Conservation (phyloP, 1,139 yeast species). For the Tardiomyces digboiensis region DNA sequence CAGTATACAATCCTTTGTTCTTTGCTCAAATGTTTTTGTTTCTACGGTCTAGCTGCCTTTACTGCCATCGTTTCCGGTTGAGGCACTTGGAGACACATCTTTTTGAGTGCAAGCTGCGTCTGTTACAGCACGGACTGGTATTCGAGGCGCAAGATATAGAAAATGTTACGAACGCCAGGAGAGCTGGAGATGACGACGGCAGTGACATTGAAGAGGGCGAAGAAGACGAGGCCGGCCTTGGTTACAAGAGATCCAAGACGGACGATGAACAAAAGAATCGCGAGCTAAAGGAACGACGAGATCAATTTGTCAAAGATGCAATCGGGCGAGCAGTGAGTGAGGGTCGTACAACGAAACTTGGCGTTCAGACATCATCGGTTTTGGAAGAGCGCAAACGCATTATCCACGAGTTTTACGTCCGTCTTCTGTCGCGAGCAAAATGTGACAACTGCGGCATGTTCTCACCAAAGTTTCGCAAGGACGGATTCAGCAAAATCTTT, state of each 20-base stretch:
- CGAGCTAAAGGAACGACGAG: constrained; percentile 46
- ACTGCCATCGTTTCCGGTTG: constrained; percentile 80
- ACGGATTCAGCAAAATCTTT: constrained; percentile 87
- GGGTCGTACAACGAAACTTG: constrained; percentile 58
- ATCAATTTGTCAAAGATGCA: constrained; percentile 56
- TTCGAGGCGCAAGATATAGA: constrained; percentile 72
- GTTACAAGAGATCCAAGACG: constrained; percentile 13
- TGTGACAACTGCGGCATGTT: constrained; percentile 97
- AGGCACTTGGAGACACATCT: constrained; percentile 61
- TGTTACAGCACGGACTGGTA: constrained; percentile 83
- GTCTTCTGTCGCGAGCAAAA: constrained; percentile 63
- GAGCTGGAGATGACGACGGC: constrained; percentile 26
- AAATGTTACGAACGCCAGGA: constrained; percentile 36
- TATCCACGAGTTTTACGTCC: constrained; percentile 68
- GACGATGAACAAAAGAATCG: constrained; percentile 19
- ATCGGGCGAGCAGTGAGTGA: constrained; percentile 70
- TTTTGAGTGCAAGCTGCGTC: constrained; percentile 65
- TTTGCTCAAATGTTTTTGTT: constrained; percentile 84
- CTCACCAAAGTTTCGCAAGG: constrained; percentile 90
- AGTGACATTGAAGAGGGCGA: constrained; percentile 30
- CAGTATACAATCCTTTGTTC: constrained; percentile 91
- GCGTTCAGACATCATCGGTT: constrained; percentile 75
- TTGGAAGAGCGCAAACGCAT: constrained; percentile 76
- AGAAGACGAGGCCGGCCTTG: constrained; percentile 19
- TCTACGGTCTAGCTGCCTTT: constrained; percentile 78